Evolutionary conservation across 257 asterid genomes (phyloP).

Genomic region (Salvia splendens): DNA sequence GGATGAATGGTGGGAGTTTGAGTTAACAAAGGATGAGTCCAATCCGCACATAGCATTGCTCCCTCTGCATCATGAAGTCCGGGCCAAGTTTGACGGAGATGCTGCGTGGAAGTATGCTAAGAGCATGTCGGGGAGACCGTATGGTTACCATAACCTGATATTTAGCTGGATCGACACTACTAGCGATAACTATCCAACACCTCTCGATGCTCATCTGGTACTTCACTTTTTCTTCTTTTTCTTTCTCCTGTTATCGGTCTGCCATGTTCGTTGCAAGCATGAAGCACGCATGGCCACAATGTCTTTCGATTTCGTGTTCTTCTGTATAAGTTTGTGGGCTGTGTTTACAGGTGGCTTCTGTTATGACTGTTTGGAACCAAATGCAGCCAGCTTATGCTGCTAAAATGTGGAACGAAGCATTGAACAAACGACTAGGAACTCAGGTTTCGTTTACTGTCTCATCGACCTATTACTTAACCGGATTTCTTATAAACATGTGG

Average conservation of each 20-base stretch:
- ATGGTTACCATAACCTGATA: conserved; percentile 91
- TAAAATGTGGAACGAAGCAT: conserved; percentile 92
- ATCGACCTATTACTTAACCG: background rate
- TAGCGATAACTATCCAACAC: conserved; percentile 74
- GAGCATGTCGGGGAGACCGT: conserved; percentile 77
- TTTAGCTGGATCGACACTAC: conserved; percentile 95
- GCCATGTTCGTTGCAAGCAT: conserved; percentile 6
- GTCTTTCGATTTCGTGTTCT: conserved; percentile 10
- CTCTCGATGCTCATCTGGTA: conserved; percentile 92
- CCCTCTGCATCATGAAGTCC: conserved; percentile 75
- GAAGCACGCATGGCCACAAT: background rate
- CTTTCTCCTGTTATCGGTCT: conserved; percentile 13
- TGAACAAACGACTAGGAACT: conserved; percentile 91
- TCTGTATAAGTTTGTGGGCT: conserved; percentile 22
- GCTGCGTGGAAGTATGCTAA: conserved; percentile 95
- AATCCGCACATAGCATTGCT: conserved; percentile 89
- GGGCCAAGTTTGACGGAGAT: conserved; percentile 75
- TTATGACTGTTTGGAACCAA: conserved; percentile 86
- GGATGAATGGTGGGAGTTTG: conserved; percentile 95
- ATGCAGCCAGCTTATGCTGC: conserved; percentile 82
- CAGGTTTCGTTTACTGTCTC: conserved; percentile 49
- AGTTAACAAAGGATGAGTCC: conserved; percentile 72
- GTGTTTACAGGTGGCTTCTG: conserved; percentile 78
- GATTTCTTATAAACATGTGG: background rate
- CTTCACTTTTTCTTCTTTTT: conserved; percentile 1